These are phyloP conservation scores for Aspergillus leporis DNA, from an alignment of 495 filamentous ascomycete genomes.

Conservation along the genomic window DNA sequence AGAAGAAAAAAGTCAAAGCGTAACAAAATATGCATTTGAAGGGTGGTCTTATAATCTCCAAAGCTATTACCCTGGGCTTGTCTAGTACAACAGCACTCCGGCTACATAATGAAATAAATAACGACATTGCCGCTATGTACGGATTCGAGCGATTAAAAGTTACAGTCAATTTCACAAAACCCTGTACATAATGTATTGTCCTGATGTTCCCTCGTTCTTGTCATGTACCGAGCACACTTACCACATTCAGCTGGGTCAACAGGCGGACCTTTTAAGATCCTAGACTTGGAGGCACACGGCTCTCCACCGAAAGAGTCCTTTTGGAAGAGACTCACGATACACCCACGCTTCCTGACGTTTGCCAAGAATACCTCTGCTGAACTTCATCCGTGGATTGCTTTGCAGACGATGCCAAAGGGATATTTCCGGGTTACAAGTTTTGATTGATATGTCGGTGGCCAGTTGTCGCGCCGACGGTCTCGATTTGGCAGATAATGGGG, in stretches of 20 bases:
- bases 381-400: not conserved
- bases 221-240: not conserved
- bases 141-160: not conserved
- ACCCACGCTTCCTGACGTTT: not conserved
- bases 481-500: not conserved
- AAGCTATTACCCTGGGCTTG: too few species aligned
- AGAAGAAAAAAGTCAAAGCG: not conserved
- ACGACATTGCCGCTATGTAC: not conserved
- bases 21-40: not conserved
- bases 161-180: not conserved
- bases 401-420: not conserved
- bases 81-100: not conserved
- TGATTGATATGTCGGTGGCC: not conserved
- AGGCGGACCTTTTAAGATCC: not conserved
- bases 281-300: not conserved
- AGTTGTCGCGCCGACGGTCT: not conserved
- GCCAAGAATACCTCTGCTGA: not conserved
- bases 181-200: not conserved
- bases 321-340: not conserved
- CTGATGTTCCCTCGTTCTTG: not conserved
- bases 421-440: not conserved
- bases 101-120: not conserved
- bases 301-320: not conserved
- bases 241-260: not conserved
- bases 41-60: too few species aligned